Conservation (phyloP, 768 basidiomycete genomes). For the Suillus subaureus region DNA sequence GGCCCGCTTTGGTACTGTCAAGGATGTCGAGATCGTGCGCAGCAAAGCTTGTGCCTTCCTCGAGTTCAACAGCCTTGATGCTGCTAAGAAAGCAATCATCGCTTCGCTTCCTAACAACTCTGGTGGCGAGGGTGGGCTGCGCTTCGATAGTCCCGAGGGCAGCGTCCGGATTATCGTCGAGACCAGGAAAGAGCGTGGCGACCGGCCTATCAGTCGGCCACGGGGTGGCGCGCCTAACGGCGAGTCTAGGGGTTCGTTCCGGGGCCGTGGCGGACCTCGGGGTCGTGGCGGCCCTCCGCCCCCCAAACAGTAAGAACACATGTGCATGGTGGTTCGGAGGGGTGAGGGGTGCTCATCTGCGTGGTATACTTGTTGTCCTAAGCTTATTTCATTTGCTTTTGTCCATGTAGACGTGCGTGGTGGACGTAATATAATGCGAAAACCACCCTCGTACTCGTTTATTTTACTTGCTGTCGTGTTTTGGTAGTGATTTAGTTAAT, state of each 20-base stretch:
- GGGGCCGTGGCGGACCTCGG: constrained; percentile 47
- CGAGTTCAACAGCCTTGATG: constrained; percentile 78
- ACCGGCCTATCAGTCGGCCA: constrained; percentile 66
- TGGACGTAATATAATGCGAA: constrained; percentile 7
- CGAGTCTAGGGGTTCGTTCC: constrained; percentile 47
- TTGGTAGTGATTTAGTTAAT: constrained; percentile 4
- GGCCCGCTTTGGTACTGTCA: constrained; percentile 77
- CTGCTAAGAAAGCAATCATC: constrained; percentile 84
- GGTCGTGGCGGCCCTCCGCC: constrained; percentile 40
- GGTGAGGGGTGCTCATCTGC: constrained; percentile 2
- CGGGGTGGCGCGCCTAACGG: constrained; percentile 66
- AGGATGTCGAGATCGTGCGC: constrained; percentile 88
- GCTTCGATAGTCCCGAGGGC: constrained; percentile 61
- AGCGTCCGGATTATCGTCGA: constrained; percentile 73
- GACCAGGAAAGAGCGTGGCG: constrained; percentile 88
- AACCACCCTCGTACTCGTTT: background rate
- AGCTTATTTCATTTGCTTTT: constrained; percentile 10
- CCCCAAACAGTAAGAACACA: constrained; percentile 23
- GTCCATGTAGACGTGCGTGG: constrained; percentile 10
- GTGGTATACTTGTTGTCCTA: constrained; percentile 8
- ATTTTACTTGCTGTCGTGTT: constrained; percentile 5
- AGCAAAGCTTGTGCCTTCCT: constrained; percentile 92
- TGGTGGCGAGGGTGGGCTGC: constrained; percentile 91
- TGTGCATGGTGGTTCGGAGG: background rate
- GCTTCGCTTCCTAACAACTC: constrained; percentile 62